Evolutionary conservation across 75 land plant genomes (phyloP), one percentile per base, ranked within the genome.

Genomic region (Sequoiadendron giganteum): DNA sequence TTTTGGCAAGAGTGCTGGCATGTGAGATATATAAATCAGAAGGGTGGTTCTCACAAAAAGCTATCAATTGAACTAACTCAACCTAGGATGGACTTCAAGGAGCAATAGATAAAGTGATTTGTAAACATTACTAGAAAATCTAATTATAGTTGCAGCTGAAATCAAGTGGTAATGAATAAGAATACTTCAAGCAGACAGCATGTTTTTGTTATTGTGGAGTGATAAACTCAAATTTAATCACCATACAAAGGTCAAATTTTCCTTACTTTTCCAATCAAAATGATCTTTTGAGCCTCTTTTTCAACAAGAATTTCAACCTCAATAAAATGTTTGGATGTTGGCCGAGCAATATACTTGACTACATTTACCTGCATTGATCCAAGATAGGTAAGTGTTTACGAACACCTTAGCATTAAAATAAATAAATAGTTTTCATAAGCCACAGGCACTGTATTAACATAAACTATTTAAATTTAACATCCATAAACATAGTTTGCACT

Each of bases 241-340:
- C 10, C 3, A 21, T 25, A 82, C 13, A 42, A 82, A 42, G 49
- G 19, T 39, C 84, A 25, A 82, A 45, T 82, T 38, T 28, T 75
- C 5, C 92, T 85, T 83, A 98, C 99, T 89, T 94, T 97, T 68
- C 99, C 99, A 81, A 98, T 93, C 47, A 98, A 88, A 47, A 98
- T 96, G 38, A 93, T 94, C 87, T 95, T 98, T 87, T 98, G 99
- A 1, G 97, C 88, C 8, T 97, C 93, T 78, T 92, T 97, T 88
- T 98, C 99, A 40, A 95, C 99, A 84, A 98, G 85, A 87, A 98
- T 91, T 88, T 98, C 99, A 87, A 95, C 90, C 89, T 95, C 92
- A 85, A 98, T 95, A 86, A 93, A 98, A 88, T 97, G 95, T 88
- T 98, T 98, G 82, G 95, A 92, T 30, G 89, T 85, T 25, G 98